Evolutionary conservation across 441 rosid genomes (phyloP).

Genomic region (Biscutella laevigata): DNA sequence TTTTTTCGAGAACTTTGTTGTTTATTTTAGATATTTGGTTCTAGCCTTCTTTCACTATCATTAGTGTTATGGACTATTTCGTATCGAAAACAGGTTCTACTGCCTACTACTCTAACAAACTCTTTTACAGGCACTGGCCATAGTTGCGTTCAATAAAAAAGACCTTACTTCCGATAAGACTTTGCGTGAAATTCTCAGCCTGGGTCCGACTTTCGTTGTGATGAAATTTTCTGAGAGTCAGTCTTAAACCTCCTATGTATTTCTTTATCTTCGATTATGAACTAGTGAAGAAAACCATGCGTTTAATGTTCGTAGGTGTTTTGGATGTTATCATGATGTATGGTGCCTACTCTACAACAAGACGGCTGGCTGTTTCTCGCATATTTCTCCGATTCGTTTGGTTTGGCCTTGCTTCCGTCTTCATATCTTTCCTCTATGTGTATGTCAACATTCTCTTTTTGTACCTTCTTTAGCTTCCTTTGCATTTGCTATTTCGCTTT

Average conservation of each 20-base stretch:
- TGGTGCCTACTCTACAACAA: constrained; percentile 92
- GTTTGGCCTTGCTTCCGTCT: constrained; percentile 69
- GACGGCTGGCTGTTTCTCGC: constrained; percentile 72
- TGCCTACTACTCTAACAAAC: constrained; percentile 15
- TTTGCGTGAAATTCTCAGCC: constrained; percentile 67
- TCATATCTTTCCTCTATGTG: constrained; percentile 86
- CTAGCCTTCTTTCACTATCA: constrained; percentile 1
- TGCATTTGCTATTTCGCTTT: constrained; percentile 12
- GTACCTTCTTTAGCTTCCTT: constrained; percentile 5
- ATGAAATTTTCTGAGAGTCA: constrained; percentile 91
- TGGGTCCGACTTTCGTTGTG: constrained; percentile 92
- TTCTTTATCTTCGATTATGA: not conserved
- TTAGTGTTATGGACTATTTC: not conserved
- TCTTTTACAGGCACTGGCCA: constrained; percentile 60
- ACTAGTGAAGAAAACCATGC: constrained; percentile 18
- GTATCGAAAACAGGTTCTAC: not conserved
- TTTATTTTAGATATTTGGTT: constrained; percentile 2
- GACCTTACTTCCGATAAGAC: constrained; percentile 40
- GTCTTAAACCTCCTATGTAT: constrained; percentile 19
- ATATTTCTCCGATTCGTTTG: constrained; percentile 82
- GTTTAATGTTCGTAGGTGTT: constrained; percentile 48
- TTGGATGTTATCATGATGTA: constrained; percentile 91
- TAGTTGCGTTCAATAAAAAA: constrained; percentile 74
- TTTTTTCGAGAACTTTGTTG: constrained; percentile 3
- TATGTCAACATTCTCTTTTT: constrained; percentile 36